phyloP scores from a whole-genome alignment of 352 stramenopile genomes.

The Phytophthora vignae region DNA sequence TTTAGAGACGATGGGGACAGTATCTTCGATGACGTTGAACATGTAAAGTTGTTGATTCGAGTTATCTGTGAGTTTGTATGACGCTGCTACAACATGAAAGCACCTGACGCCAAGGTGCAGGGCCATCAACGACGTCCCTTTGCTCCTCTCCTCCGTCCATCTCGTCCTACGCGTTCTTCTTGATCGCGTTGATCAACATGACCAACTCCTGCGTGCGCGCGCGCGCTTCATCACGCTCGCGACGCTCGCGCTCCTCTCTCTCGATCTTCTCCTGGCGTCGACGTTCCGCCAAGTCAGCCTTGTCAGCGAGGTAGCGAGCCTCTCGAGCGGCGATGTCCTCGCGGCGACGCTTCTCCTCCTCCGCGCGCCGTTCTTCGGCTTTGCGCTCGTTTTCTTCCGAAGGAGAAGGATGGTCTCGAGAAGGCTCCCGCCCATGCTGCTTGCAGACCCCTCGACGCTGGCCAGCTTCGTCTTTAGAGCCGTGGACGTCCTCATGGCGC shows the following conservation, averaged over 20 bases:
- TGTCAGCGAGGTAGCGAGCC: slow-evolving; percentile 1
- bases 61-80: neutral
- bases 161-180: neutral
- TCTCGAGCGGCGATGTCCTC: neutral
- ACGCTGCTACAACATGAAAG: neutral
- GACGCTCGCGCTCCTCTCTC: neutral
- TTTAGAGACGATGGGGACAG: too few species aligned
- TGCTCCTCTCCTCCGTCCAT: neutral
- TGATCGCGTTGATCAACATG: neutral
- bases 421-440: neutral
- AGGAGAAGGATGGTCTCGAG: neutral
- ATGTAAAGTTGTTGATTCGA: neutral
- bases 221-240: neutral
- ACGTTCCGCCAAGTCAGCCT: neutral
- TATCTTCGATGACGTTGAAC: neutral
- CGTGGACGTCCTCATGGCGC: too few species aligned
- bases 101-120: neutral
- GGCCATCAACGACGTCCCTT: neutral
- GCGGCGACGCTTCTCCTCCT: neutral
- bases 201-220: neutral
- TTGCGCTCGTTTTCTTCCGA: neutral
- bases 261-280: neutral
- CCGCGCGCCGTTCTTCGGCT: neutral
- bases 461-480: too few species aligned
- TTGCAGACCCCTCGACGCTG: neutral